phyloP scores from a whole-genome alignment of 306 rosid genomes.

The Inga laurina region DNA sequence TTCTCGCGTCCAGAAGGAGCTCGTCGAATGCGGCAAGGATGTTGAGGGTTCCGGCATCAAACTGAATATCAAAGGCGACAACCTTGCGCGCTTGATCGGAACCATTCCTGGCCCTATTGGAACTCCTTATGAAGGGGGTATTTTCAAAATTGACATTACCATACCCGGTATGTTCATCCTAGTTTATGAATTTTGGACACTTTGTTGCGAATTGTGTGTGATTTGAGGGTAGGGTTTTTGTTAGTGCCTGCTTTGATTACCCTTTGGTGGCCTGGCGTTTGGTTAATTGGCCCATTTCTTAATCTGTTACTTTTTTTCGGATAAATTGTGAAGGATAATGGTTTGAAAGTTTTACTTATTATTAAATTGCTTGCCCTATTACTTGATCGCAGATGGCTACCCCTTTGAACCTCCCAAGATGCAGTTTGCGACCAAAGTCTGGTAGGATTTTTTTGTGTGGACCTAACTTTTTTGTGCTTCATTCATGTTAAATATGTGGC shows the following conservation, averaged over 20 bases:
- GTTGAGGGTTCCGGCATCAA: conserved; percentile 82
- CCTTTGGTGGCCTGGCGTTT: background rate
- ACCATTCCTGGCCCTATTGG: conserved; percentile 87
- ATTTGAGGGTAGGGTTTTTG: conserved; percentile 24
- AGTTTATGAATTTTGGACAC: background rate
- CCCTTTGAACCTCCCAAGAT: conserved; percentile 99
- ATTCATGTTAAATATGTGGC: background rate
- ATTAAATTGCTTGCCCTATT: conserved; percentile 2
- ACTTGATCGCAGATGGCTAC: conserved; percentile 75
- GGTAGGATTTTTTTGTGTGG: conserved; percentile 44
- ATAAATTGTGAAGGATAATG: background rate
- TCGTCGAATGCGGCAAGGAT: conserved; percentile 83
- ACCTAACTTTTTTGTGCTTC: background rate
- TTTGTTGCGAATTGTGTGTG: background rate
- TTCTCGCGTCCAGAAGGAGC: conserved; percentile 97
- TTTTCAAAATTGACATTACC: conserved; percentile 87
- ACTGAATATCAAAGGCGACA: conserved; percentile 66
- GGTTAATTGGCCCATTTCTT: conserved; percentile 5
- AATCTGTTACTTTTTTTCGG: background rate
- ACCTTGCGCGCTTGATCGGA: conserved; percentile 63
- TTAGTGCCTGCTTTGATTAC: background rate
- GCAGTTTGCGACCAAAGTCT: conserved; percentile 92
- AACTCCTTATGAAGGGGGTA: conserved; percentile 92
- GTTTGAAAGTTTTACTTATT: background rate
- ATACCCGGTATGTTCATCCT: conserved; percentile 57